These are phyloP conservation scores for Colletotrichum eleusines DNA, from an alignment of 2,329 filamentous ascomycete species.

Conservation along the genomic window DNA sequence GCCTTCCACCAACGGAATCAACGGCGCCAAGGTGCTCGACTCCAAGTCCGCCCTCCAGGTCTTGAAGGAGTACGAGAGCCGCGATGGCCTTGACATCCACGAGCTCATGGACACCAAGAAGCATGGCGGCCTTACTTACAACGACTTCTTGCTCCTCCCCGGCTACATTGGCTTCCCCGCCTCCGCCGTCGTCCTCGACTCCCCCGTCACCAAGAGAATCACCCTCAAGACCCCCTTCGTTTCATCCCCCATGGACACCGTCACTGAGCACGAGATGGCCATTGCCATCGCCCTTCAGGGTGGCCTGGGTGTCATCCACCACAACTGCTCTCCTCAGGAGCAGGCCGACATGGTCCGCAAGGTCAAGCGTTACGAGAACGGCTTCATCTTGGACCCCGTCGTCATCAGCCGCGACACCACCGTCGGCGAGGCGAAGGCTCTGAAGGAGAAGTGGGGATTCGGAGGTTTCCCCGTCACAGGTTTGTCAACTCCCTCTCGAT, in stretches of 20 bases:
- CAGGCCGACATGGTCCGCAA: conserved; percentile 99
- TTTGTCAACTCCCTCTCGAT: conserved; percentile 64
- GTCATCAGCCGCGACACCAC: conserved; percentile 90
- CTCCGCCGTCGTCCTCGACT: conserved; percentile 87
- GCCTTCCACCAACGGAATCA: conserved; percentile 69
- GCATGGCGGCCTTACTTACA: conserved; percentile 96
- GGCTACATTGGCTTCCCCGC: conserved; percentile 99
- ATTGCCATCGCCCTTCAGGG: conserved; percentile 95
- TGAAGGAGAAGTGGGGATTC: conserved; percentile 99
- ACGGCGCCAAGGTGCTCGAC: conserved; percentile 75
- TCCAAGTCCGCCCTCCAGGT: conserved; percentile 81
- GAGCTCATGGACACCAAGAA: conserved; percentile 91
- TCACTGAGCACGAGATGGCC: conserved; percentile 99
- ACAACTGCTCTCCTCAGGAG: conserved; percentile 98
- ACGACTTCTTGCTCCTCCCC: conserved; percentile 96
- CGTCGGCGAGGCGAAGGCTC: conserved; percentile 87
- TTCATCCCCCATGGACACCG: conserved; percentile 99
- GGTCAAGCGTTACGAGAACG: conserved; percentile 99
- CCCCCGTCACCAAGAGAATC: conserved; percentile 94
- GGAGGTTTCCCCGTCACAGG: conserved; percentile 98
- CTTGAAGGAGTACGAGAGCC: conserved; percentile 82
- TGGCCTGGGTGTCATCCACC: conserved; percentile 94
- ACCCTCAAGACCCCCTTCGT: conserved; percentile 96
- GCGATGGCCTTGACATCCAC: conserved; percentile 88
- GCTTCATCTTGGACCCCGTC: conserved; percentile 96